These are phyloP conservation scores for Xylariaceae sp. DNA, from an alignment of 2,329 filamentous ascomycete species.

Conservation along the genomic window DNA sequence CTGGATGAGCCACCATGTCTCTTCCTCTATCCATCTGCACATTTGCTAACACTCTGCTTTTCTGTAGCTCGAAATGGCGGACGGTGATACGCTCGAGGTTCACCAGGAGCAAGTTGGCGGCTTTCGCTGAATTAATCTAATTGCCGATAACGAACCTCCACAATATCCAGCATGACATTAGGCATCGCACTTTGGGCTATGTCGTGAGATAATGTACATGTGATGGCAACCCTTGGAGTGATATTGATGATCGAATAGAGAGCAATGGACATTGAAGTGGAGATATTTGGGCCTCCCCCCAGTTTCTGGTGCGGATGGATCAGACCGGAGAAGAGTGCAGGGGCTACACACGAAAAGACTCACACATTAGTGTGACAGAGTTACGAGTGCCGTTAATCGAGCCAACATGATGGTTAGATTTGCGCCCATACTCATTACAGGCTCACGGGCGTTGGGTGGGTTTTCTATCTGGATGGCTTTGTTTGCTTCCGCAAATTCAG, in stretches of 20 bases:
- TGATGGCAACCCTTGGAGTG: not conserved
- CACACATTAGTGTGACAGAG: not conserved
- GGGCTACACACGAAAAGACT: slow-evolving; percentile 3
- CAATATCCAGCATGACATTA: not conserved
- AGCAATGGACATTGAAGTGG: slow-evolving; percentile 1
- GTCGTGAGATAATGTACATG: not conserved
- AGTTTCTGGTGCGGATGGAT: slow-evolving; percentile 14
- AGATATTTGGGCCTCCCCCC: not conserved
- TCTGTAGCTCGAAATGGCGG: slow-evolving; percentile 88
- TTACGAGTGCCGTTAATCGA: not conserved
- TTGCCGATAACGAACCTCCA: slow-evolving; percentile 33
- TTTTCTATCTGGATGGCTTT: slow-evolving; percentile 15
- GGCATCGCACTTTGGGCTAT: not conserved
- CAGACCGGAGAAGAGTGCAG: not conserved
- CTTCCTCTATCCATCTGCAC: not conserved
- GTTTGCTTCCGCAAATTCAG: slow-evolving; percentile 14
- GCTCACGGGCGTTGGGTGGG: slow-evolving; percentile 10
- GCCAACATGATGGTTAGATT: not conserved
- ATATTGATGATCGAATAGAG: not conserved
- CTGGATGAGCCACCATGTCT: not conserved
- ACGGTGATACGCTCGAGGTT: slow-evolving; percentile 95
- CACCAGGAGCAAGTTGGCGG: slow-evolving; percentile 98
- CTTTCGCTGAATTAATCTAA: slow-evolving; percentile 24
- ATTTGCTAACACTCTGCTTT: slow-evolving; percentile 13
- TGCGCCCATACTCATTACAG: slow-evolving; percentile 2